Conservation (phyloP, 192 early-diverging fungal genomes). For the Backusella parvicylindrica region DNA sequence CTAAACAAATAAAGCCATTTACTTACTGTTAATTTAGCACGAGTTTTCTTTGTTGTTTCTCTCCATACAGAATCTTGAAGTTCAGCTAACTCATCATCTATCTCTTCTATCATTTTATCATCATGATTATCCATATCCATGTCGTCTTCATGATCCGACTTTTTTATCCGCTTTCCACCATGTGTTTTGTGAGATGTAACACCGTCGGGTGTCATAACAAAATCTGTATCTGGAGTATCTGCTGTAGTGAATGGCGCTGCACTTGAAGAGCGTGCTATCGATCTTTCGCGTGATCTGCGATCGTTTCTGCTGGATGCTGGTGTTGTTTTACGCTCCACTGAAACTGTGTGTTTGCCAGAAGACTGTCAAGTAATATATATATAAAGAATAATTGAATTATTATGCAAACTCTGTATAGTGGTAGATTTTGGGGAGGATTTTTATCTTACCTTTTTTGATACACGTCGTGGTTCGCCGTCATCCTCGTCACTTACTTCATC, state of each 20-base stretch:
- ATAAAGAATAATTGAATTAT: too few relatives aligned
- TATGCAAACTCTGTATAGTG: too few relatives aligned
- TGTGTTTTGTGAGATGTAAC: not conserved
- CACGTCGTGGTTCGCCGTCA: conserved; percentile 3
- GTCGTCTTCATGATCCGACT: not conserved
- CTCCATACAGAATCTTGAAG: conserved; percentile 47
- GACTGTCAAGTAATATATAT: not conserved
- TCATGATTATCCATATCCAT: conserved; percentile 45
- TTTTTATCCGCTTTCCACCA: conserved; percentile 4
- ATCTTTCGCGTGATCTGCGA: not conserved
- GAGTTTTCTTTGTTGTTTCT: conserved; percentile 44
- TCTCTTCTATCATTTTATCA: conserved; percentile 39
- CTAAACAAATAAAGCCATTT: not conserved
- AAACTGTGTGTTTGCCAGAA: not conserved
- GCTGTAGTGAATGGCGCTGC: conserved; percentile 8
- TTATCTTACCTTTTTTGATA: not conserved
- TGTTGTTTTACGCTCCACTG: not conserved
- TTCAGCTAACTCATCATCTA: conserved; percentile 53
- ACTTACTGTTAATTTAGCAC: conserved; percentile 41
- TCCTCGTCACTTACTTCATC: conserved; percentile 49
- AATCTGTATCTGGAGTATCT: conserved; percentile 29
- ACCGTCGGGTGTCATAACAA: conserved; percentile 13
- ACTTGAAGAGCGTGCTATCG: not conserved
- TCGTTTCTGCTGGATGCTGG: not conserved
- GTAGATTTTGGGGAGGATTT: too few relatives aligned